Conservation (phyloP, 2,329 filamentous ascomycete species). For the Cladosporium sp. region DNA sequence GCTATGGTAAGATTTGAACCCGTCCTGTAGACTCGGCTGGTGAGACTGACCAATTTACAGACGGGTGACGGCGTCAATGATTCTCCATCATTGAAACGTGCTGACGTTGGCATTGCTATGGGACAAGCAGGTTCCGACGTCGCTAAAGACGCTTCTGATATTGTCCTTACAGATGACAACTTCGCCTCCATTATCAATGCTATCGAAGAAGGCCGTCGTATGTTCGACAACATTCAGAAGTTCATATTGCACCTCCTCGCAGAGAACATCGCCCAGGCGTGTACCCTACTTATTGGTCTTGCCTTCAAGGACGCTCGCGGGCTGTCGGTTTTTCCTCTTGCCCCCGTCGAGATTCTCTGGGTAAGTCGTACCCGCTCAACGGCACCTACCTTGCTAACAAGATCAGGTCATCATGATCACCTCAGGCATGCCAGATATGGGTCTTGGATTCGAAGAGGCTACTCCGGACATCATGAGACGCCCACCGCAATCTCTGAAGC, state of each 20-base stretch:
- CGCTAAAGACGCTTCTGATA: constrained; percentile 76
- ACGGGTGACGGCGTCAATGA: constrained; percentile 88
- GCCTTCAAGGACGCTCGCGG: constrained; percentile 67
- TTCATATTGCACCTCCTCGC: constrained; percentile 75
- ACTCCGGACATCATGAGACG: constrained; percentile 73
- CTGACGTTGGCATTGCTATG: constrained; percentile 87
- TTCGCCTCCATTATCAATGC: constrained; percentile 80
- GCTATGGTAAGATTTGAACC: constrained; percentile 58
- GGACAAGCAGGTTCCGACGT: constrained; percentile 76
- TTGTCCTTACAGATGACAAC: constrained; percentile 84
- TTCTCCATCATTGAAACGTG: constrained; percentile 72
- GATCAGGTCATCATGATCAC: constrained; percentile 81
- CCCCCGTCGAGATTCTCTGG: constrained; percentile 80
- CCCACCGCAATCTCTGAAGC: constrained; percentile 65
- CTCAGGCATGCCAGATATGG: constrained; percentile 81
- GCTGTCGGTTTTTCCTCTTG: constrained; percentile 77
- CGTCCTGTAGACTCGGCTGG: background rate
- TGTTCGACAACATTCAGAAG: constrained; percentile 85
- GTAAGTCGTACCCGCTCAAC: constrained; percentile 16
- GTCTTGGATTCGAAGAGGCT: constrained; percentile 74
- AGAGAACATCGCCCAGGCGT: constrained; percentile 79
- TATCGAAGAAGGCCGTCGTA: constrained; percentile 73
- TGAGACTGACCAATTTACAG: background rate
- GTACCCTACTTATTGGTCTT: constrained; percentile 72
- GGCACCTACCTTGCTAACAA: background rate